Base-by-base conservation (phyloP, 768 basidiomycete genomes). In the Auriscalpium vulgare region DNA sequence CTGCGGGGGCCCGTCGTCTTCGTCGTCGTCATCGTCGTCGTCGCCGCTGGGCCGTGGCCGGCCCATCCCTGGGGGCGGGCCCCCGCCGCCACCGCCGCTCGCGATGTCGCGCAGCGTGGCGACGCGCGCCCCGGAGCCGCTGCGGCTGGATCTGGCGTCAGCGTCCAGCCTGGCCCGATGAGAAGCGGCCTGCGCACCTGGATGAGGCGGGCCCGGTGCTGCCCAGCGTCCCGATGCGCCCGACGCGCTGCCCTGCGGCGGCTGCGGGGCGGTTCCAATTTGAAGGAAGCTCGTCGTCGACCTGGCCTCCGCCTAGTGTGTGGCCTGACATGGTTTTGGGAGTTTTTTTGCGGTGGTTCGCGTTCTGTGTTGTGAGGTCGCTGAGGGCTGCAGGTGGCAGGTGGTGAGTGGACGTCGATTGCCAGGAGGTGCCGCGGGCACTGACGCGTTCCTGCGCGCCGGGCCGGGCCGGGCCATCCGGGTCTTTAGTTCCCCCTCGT, bases 1-100 rank as follows among this genome's bases (percentile, higher is more conserved):
- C 37, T 77, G 75, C 5, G 72, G 73, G 45, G 21, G 21, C 1
- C 78, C 76, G 8, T 69, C 72, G 8, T 74, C 75, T 38, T 78
- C 78, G 3, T 75, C 75, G 10, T 76, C 78, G 34, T 81, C 82
- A 13, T 79, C 78, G 50, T 77, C 77, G 53, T 75, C 75, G 7
- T 72, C 71, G 35, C 63, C 69, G 61, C 62, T 65, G 44, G 54
- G 63, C n/a, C 62, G 44, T 50, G 54, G 53, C 43, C 47, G 54
- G 63, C 29, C 57, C 21, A 46, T 47, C 35, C 37, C 29, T 3
- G 47, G 48, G 38, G 44, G 54, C 47, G 56, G 36, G 54, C 29
- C 60, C 10, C 54, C 52, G 1, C 50, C 56, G 13, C 61, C 59
- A n/a, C 56, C 60, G n/a, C 65, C 55, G 57, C 61, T 56, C 10